Evolutionary conservation across 2,329 filamentous ascomycete genomes (phyloP).

Genomic region (Teratosphaeria epicoccoides): DNA sequence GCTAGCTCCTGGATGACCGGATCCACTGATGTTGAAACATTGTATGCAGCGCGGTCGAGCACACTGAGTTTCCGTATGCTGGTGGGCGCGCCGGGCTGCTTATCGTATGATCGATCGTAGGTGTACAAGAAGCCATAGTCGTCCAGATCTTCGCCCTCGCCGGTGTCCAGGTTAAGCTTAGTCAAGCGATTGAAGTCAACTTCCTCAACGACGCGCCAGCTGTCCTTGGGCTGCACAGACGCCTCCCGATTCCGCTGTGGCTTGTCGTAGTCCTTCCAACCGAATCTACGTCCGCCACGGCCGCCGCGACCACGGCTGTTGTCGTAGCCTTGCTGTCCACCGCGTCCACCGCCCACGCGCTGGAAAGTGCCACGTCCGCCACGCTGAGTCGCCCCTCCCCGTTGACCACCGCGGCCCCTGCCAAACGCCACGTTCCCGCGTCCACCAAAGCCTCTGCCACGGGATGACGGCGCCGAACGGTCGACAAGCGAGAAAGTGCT

Average conservation of each 20-base stretch:
- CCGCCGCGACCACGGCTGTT: conserved; percentile 58
- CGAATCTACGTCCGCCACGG: conserved; percentile 74
- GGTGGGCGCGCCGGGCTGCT: conserved; percentile 73
- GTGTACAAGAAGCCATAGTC: conserved; percentile 96
- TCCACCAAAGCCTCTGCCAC: conserved; percentile 69
- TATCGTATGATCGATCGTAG: conserved; percentile 94
- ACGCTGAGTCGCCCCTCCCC: conserved; percentile 65
- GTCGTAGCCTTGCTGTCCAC: conserved; percentile 63
- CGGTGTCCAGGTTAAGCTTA: conserved; percentile 92
- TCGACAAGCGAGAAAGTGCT: conserved; percentile 96
- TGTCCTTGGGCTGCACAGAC: conserved; percentile 88
- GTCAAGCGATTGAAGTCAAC: conserved; percentile 93
- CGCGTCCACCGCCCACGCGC: conserved; percentile 55
- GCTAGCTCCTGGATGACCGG: conserved; percentile 94
- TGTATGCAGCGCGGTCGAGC: conserved; percentile 91
- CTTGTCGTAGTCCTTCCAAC: conserved; percentile 99
- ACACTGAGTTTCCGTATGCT: conserved; percentile 78
- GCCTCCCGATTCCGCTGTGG: conserved; percentile 91
- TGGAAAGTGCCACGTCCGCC: conserved; percentile 63
- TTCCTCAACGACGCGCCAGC: conserved; percentile 94
- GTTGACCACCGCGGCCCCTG: conserved; percentile 51
- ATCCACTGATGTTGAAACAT: conserved; percentile 92
- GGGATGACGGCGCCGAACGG: conserved; percentile 76
- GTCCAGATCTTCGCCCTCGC: conserved; percentile 90
- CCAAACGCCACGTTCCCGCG: conserved; percentile 77